phyloP scores from a whole-genome alignment of 345 rosid genomes.

The Eucalyptus coolabah region DNA sequence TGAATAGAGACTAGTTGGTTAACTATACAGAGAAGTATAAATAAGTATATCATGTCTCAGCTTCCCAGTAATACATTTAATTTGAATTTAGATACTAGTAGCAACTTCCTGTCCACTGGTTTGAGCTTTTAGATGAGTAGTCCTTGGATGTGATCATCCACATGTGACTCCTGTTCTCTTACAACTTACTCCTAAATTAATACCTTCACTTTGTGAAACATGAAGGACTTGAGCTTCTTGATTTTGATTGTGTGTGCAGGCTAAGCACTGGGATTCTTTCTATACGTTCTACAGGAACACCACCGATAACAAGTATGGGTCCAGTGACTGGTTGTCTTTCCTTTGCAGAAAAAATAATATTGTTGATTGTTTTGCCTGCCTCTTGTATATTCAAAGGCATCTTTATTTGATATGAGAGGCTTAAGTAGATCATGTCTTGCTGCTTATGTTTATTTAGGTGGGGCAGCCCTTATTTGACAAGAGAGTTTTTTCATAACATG shows the following conservation, averaged over 20 bases:
- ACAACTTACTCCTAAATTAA: neutral
- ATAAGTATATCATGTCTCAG: neutral
- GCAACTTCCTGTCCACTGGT: neutral
- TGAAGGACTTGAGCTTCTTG: neutral
- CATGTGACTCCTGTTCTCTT: neutral
- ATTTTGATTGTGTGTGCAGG: slow-evolving; percentile 34
- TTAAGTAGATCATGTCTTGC: neutral
- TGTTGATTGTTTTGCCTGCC: neutral
- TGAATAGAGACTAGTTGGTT: neutral
- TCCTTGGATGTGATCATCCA: neutral
- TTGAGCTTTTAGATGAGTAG: neutral
- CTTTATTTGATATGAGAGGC: neutral
- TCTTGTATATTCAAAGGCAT: neutral
- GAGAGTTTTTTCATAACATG: slow-evolving; percentile 76
- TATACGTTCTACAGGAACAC: slow-evolving; percentile 82
- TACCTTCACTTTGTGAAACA: neutral
- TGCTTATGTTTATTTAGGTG: slow-evolving; percentile 36
- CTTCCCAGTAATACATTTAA: neutral
- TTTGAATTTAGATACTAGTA: neutral
- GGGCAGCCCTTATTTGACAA: slow-evolving; percentile 88
- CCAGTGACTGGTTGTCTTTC: neutral
- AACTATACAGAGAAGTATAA: neutral
- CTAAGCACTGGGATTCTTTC: slow-evolving; percentile 90
- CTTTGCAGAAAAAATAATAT: neutral
- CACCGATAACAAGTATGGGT: slow-evolving; percentile 80